Evolutionary conservation across 2,329 filamentous ascomycete species (phyloP), one percentile per base, ranked within the genome.

Genomic region (Hirsutella thompsonii): DNA sequence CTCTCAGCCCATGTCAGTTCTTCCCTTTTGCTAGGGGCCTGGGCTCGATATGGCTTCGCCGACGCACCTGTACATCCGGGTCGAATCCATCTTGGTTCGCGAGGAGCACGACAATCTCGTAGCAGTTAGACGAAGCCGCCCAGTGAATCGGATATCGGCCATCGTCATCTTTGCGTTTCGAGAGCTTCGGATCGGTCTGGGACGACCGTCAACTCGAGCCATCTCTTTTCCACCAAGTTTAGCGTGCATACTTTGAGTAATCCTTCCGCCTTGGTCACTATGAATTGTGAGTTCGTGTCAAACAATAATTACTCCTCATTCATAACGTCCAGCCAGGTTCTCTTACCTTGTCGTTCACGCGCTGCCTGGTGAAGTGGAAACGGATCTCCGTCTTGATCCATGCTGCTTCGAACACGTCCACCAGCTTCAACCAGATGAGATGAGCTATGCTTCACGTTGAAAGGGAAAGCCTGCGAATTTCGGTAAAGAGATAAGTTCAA

Each of bases 131-230:
- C 19, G 89, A 92, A 2, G 79, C 77, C 0, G 92, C 90, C 92
- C 92, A 98, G 68, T 98, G 92, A 43, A 96, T 79, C 2, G 92
- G 81, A 30, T 94, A 75, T 36, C 92, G 84, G 14, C 87, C 86
- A 59, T 98, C 92, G 38, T 85, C 81, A 54, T 98, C 92, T 53
- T 79, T 77, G 43, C 62, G 62, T 37, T 66, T 70, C 20, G 85
- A 80, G 32, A 93, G 74, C 53, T 84, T 89, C 2, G 84, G 80
- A 55, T 94, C 88, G 49, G 80, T 78, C 82, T 90, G 42, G n/a
- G n/a, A n/a, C n/a, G n/a, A n/a, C n/a, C n/a, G n/a, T n/a, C n/a
- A n/a, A n/a, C 13, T 11, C 29, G 29, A 32, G 29, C 10, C 10
- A 32, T 32, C 10, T 9, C 23, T n/a, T n/a, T n/a, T n/a, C n/a